These are phyloP conservation scores for Curvularia lunata DNA, from an alignment of 2,329 filamentous ascomycete species.

Conservation along the genomic window DNA sequence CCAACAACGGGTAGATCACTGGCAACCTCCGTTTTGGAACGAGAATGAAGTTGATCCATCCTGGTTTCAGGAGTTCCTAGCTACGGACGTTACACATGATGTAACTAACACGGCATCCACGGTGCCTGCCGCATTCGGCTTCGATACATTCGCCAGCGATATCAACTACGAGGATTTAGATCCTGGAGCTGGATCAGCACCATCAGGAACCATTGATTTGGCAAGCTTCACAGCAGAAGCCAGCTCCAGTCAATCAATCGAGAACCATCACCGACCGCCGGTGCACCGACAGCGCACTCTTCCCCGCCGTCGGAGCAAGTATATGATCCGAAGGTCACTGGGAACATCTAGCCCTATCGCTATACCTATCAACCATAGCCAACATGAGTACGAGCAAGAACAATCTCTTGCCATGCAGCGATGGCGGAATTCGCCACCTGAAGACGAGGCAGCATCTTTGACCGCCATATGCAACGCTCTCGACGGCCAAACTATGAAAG, in stretches of 20 bases:
- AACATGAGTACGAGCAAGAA: slow-evolving; percentile 2
- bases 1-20: slow-evolving; percentile 6
- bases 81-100: slow-evolving; percentile 1
- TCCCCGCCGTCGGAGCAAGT: slow-evolving; percentile 28
- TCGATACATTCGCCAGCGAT: slow-evolving; percentile 1
- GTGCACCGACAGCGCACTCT: slow-evolving; percentile 19
- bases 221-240: slow-evolving; percentile 4
- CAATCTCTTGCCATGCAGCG: slow-evolving; percentile 60
- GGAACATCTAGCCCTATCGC: slow-evolving; percentile 17
- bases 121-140: slow-evolving; percentile 4
- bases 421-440: slow-evolving; percentile 70
- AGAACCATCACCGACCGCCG: slow-evolving; percentile 1
- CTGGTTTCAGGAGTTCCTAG: slow-evolving; percentile 9
- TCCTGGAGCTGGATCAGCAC: not conserved
- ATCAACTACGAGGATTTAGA: not conserved
- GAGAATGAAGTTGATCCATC: slow-evolving; percentile 9
- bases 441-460: slow-evolving; percentile 68
- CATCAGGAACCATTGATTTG: not conserved
- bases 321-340: slow-evolving; percentile 17
- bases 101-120: not conserved
- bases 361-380: slow-evolving; percentile 12
- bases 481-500: slow-evolving; percentile 24
- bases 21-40: slow-evolving; percentile 7
- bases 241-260: not conserved
- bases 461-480: slow-evolving; percentile 68